These are phyloP conservation scores for Starmerella gropengiesseri DNA, from an alignment of 805 yeast genomes.

Conservation along the genomic window DNA sequence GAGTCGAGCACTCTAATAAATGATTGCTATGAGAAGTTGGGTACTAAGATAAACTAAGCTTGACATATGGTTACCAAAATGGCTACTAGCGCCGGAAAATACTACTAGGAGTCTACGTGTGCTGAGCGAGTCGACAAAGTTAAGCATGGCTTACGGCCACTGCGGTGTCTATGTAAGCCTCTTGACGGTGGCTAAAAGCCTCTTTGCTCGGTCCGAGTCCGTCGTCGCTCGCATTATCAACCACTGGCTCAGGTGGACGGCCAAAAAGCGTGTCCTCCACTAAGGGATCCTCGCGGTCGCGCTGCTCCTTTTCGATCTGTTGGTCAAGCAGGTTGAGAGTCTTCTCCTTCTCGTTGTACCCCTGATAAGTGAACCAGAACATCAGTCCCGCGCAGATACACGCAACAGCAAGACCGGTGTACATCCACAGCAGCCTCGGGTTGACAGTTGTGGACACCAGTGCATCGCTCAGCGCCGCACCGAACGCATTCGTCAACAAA, in stretches of 20 bases:
- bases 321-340: conserved; percentile 3
- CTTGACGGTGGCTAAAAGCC: conserved; percentile 1
- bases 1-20: too few species aligned
- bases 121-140: too few species aligned
- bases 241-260: conserved; percentile 4
- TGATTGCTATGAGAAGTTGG: too few species aligned
- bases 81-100: too few species aligned
- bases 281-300: background rate
- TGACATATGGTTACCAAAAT: too few species aligned
- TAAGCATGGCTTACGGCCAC: conserved; percentile 1
- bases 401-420: conserved; percentile 49
- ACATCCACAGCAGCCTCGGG: conserved; percentile 63
- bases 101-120: background rate
- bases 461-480: conserved; percentile 68
- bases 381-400: conserved; percentile 47
- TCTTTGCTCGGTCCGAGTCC: conserved; percentile 5
- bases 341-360: conserved; percentile 16
- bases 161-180: conserved; percentile 3
- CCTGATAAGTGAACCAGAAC: conserved; percentile 49
- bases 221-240: conserved; percentile 1
- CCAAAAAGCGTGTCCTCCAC: background rate
- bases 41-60: too few species aligned
- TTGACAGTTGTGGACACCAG: conserved; percentile 54
- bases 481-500: conserved; percentile 62
- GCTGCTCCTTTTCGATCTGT: background rate